Conservation (phyloP, 148 eudicot species). For the Talinum fruticosum region DNA sequence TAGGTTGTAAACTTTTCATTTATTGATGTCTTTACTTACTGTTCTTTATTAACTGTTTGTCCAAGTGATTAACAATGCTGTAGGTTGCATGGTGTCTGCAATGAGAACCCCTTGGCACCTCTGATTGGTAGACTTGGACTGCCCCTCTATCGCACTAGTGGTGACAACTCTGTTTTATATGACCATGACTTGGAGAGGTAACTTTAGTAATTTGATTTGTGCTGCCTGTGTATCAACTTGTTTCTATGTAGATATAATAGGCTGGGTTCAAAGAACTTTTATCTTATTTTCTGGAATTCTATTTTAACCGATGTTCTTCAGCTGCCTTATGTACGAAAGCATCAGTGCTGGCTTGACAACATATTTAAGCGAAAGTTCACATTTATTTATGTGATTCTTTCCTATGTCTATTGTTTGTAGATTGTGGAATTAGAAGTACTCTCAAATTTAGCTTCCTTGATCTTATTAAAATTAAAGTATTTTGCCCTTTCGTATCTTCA, state of each 20-base stretch:
- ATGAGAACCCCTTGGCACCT: constrained; percentile 95
- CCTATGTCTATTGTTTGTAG: neutral
- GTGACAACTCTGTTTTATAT: constrained; percentile 92
- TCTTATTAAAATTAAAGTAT: neutral
- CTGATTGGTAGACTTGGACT: constrained; percentile 91
- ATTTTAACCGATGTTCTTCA: neutral
- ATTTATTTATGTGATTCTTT: neutral
- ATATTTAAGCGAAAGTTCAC: neutral
- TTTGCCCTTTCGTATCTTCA: neutral
- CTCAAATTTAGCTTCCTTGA: neutral
- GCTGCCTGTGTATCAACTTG: neutral
- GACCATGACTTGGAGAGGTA: constrained; percentile 99
- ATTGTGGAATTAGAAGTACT: constrained; percentile 4
- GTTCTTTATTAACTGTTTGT: neutral
- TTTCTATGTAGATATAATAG: neutral
- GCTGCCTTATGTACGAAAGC: neutral
- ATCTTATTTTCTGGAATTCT: neutral
- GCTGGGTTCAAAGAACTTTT: neutral
- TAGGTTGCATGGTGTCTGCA: constrained; percentile 98
- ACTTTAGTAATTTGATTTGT: neutral
- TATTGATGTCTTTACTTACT: neutral
- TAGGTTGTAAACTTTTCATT: neutral
- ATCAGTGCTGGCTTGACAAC: neutral
- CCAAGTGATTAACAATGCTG: constrained; percentile 13
- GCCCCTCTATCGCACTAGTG: constrained; percentile 95